Conservation (phyloP, 176 grass and related monocot genomes). For the Pharus latifolius region DNA sequence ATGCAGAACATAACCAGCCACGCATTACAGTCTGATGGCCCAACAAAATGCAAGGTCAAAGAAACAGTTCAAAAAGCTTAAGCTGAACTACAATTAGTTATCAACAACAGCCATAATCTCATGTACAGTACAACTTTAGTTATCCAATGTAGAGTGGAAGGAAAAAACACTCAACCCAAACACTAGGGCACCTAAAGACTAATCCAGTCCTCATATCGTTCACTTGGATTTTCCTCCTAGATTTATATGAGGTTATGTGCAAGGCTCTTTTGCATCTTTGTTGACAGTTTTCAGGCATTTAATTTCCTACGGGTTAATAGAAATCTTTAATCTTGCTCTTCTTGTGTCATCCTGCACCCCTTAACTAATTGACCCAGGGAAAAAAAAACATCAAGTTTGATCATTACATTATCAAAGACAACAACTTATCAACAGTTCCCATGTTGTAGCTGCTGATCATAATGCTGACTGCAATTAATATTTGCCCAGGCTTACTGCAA, state of each 20-base stretch:
- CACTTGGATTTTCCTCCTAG: too few relatives aligned
- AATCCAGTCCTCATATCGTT: background rate
- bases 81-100: background rate
- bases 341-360: too few relatives aligned
- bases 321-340: background rate
- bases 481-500: too few relatives aligned
- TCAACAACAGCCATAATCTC: background rate
- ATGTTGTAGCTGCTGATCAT: too few relatives aligned
- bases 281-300: background rate
- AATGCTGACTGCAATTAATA: too few relatives aligned
- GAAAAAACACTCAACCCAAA: background rate
- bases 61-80: background rate
- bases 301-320: background rate
- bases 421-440: too few relatives aligned
- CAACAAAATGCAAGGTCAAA: background rate
- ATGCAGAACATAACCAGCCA: background rate
- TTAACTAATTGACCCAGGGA: too few relatives aligned
- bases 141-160: background rate
- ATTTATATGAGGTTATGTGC: too few relatives aligned
- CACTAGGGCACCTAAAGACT: background rate
- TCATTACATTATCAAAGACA: too few relatives aligned
- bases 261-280: background rate
- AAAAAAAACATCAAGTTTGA: too few relatives aligned
- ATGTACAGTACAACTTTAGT: background rate
- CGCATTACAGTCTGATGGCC: background rate